Evolutionary conservation across 78 protist genomes (phyloP).

Genomic region (Ministeria vibrans): DNA sequence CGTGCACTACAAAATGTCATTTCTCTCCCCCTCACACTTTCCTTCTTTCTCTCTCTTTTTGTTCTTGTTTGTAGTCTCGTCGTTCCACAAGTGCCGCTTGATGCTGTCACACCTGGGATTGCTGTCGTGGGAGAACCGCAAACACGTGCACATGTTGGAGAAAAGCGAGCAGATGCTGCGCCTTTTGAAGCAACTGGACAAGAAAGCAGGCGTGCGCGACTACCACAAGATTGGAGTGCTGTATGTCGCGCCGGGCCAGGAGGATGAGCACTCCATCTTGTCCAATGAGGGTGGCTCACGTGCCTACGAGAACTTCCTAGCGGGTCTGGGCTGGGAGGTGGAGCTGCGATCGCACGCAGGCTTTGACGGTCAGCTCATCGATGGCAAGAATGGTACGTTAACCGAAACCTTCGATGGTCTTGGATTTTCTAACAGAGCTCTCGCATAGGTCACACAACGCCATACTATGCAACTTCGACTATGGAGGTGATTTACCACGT

Average conservation of each 20-base stretch:
- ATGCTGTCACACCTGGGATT: constrained; percentile 25
- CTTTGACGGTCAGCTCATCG: background rate
- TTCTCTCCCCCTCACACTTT: too few species aligned
- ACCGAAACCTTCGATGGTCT: background rate
- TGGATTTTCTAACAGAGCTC: constrained; percentile 7
- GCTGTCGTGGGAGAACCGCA: constrained; percentile 24
- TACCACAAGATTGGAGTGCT: constrained; percentile 78
- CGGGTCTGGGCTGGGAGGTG: constrained; percentile 79
- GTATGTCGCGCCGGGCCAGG: constrained; percentile 83
- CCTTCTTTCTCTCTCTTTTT: too few species aligned
- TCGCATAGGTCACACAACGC: constrained; percentile 58
- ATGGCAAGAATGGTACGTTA: background rate
- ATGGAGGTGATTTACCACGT: constrained; percentile 84
- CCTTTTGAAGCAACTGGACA: constrained; percentile 8
- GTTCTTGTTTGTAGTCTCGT: too few species aligned
- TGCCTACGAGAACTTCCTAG: constrained; percentile 60
- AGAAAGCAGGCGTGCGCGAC: constrained; percentile 46
- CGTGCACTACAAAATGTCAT: too few species aligned
- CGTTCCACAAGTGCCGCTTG: constrained; percentile 10
- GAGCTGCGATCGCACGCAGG: background rate
- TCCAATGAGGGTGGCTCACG: constrained; percentile 30
- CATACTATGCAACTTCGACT: constrained; percentile 61
- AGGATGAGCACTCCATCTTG: constrained; percentile 64
- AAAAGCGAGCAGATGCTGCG: constrained; percentile 11
- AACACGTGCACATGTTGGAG: constrained; percentile 19